Conservation (phyloP, 2,329 filamentous ascomycete species). For the Diaporthe longicolla region DNA sequence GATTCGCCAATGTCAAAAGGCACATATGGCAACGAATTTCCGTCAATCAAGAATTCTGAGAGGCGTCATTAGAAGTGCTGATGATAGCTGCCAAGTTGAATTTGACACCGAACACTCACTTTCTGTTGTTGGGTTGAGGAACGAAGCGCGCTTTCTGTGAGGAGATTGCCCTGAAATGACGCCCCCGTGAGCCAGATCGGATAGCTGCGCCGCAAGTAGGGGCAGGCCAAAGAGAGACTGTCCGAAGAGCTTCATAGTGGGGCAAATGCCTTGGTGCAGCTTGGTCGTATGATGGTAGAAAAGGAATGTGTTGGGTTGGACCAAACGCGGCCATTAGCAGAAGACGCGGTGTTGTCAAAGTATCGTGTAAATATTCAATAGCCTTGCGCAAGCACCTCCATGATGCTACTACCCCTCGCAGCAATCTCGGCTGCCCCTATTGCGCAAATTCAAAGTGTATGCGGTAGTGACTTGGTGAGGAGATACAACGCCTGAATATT, state of each 20-base stretch:
- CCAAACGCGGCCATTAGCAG: background rate
- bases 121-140: constrained; percentile 10
- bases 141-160: background rate
- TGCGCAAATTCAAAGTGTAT: background rate
- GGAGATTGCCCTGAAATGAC: background rate
- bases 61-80: background rate
- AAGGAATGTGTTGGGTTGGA: background rate
- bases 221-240: background rate
- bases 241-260: constrained; percentile 5
- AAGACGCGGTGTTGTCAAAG: background rate
- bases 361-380: background rate
- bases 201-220: background rate
- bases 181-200: background rate
- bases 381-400: background rate
- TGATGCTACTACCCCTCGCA: constrained; percentile 5
- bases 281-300: too few species aligned
- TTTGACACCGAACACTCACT: background rate
- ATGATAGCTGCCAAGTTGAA: background rate
- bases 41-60: constrained; percentile 6
- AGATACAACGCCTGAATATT: background rate
- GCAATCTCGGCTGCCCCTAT: constrained; percentile 16
- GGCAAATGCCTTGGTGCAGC: too few species aligned
- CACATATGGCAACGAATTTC: constrained; percentile 33
- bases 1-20: constrained; percentile 37
- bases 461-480: background rate